These are phyloP conservation scores for Geranium brycei DNA, from an alignment of 345 rosid genomes.

Conservation along the genomic window DNA sequence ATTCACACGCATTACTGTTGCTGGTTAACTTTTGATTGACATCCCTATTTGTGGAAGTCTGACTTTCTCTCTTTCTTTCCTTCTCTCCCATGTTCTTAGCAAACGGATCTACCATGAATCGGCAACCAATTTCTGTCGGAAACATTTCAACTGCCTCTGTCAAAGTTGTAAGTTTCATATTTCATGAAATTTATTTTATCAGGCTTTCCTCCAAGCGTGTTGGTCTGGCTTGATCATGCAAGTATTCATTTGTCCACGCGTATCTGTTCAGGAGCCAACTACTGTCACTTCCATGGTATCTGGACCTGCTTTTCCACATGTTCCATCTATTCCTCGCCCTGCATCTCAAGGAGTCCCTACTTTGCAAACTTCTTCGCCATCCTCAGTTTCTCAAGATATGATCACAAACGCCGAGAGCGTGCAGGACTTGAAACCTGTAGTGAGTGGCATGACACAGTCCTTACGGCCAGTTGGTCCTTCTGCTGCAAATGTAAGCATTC, in stretches of 20 bases:
- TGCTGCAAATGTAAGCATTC: conserved; percentile 77
- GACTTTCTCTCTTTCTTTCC: neutral
- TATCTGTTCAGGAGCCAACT: conserved; percentile 62
- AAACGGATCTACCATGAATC: conserved; percentile 52
- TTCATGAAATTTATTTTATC: conserved; percentile 4
- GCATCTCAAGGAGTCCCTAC: conserved; percentile 57
- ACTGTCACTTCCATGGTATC: conserved; percentile 55
- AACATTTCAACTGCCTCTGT: conserved; percentile 67
- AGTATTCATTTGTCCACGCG: conserved; percentile 11
- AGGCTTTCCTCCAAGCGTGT: conserved; percentile 4
- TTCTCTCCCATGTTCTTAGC: conserved; percentile 17
- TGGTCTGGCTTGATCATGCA: conserved; percentile 4
- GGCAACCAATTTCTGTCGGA: conserved; percentile 59
- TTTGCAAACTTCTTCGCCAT: conserved; percentile 76
- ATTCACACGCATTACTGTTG: neutral
- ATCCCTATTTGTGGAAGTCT: neutral
- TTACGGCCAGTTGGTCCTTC: conserved; percentile 57
- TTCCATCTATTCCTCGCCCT: conserved; percentile 61
- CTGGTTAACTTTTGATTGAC: neutral
- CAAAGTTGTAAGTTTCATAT: conserved; percentile 59
- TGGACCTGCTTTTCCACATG: conserved; percentile 59
- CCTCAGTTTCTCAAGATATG: conserved; percentile 67
- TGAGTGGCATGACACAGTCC: conserved; percentile 54
- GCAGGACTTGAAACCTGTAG: conserved; percentile 72
- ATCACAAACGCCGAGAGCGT: conserved; percentile 37